Base-by-base conservation (phyloP, 257 asterid genomes). In the Phtheirospermum japonicum region DNA sequence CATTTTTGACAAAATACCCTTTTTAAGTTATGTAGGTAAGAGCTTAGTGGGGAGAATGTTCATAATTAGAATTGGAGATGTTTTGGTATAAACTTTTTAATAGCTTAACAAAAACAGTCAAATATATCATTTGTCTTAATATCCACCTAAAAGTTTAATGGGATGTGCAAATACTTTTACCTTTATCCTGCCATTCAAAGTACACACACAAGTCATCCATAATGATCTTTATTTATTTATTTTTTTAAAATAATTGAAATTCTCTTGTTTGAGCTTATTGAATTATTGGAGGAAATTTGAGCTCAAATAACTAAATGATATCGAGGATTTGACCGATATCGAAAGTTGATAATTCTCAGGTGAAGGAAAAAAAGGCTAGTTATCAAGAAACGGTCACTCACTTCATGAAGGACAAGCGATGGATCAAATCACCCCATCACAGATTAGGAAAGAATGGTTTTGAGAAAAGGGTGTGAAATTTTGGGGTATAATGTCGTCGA, bases 191-290 rank as follows among this genome's bases (percentile, higher is more conserved):
- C 40, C 43, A 17, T 59, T 26, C 57, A 11, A 40, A 32, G 9
- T 31, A 40, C 33, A 46, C 32, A 20, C 39, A 20, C 30, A 19
- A 28, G 10, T 5, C 30, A 16, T 23, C 9, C 7, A 9, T 18
- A 37, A 26, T 49, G 23, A 23, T 3, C 28, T 23, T 23, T 23
- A 1, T 23, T 17, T 51, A 55, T 6, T 36, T 54, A 7, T 30
- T 52, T 6, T n/a, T n/a, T n/a, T n/a, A n/a, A n/a, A n/a, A n/a
- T n/a, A 9, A 42, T 20, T 56, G 39, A 20, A 60, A 14, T 59
- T 43, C 36, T 9, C 56, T 49, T 18, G 56, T 53, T 53, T 30
- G 54, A 55, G 62, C 69, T 14, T 33, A 46, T 61, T 33, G 18
- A 9, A 9, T n/a, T 11, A 33, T 53, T 45, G 18, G 57, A 14